Percentiles rank a stretch among this genome's conserved stretches.
These are phyloP conservation scores for Daldinia childiae DNA, from an alignment of 495 filamentous ascomycete species.

Conservation along the genomic window DNA sequence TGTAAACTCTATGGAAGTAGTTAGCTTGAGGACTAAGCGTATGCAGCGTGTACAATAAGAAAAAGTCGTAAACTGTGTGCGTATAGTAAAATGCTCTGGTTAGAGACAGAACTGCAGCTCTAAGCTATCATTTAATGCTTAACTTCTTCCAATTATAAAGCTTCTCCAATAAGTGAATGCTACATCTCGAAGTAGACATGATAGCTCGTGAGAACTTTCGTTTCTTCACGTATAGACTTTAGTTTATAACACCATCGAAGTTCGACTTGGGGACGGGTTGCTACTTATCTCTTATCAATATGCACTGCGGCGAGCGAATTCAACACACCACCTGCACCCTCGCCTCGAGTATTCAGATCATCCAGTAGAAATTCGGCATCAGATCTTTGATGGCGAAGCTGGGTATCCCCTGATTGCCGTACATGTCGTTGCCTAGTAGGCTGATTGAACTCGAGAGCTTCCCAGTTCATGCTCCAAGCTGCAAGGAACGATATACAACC, in stretches of 20 bases:
- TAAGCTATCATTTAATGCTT: not conserved
- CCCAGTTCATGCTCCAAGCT: slow-evolving; percentile 26
- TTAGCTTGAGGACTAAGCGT: not conserved
- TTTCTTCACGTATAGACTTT: not conserved
- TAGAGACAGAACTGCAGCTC: not conserved
- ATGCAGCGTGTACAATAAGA: not conserved
- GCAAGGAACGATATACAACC: slow-evolving; percentile 18
- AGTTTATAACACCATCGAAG: not conserved
- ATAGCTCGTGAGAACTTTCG: not conserved
- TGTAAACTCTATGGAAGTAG: not conserved
- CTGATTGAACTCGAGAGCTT: slow-evolving; percentile 18
- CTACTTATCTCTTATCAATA: slow-evolving; percentile 2
- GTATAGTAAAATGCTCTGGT: not conserved
- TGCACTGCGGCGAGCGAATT: not conserved
- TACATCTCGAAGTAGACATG: not conserved
- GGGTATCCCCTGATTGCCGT: not conserved
- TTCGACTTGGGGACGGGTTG: not conserved
- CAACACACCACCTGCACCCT: not conserved
- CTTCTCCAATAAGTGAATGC: not conserved
- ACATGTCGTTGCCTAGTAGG: not conserved
- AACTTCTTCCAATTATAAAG: not conserved
- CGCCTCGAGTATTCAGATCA: slow-evolving; percentile 2
- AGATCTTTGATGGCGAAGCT: not conserved
- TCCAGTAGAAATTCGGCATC: slow-evolving; percentile 9
- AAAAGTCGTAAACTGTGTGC: not conserved